Evolutionary conservation across 2,329 filamentous ascomycete species (phyloP), one percentile per base, ranked within the genome.

Genomic region (Xylariaceae sp.): DNA sequence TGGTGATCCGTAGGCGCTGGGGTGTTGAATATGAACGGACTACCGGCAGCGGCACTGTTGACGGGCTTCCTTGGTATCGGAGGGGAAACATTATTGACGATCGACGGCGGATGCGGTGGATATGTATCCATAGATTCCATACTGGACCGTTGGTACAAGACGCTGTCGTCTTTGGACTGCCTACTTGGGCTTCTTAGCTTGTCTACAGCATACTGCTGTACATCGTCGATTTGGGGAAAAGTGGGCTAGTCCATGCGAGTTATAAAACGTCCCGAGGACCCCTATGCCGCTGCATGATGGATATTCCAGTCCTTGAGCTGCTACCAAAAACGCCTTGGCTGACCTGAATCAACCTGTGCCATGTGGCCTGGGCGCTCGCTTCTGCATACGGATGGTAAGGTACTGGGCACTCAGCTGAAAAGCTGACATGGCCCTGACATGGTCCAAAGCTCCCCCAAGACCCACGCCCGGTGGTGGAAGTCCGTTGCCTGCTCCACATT

Each of bases 391-490:
- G n/a, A n/a, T n/a, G n/a, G n/a, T n/a, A n/a, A n/a, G n/a, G n/a
- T 31, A 23, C 27, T 31, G 33, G 35, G 30, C 29, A 19, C 29
- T 31, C 32, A 30, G 26, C 19, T 36, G 42, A 37, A 46, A 43
- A 39, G 32, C 40, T 36, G 36, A 34, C 34, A 38, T 11, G 36
- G 37, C 30, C n/a, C n/a, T n/a, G n/a, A n/a, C n/a, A n/a, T n/a
- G n/a, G n/a, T n/a, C n/a, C n/a, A n/a, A n/a, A n/a, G n/a, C n/a
- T n/a, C n/a, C n/a, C n/a, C 36, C 44, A 36, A 19, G 30, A 24
- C 21, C 21, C 21, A 19, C 35, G 23, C 28, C n/a, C 46, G 46
- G 46, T 27, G 43, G 37, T 38, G 21, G 43, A 48, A 48, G 46
- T 46, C 43, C 46, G 45, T 37, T 28, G 28, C 24, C 33, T 16